Evolutionary conservation across 2,329 filamentous ascomycete genomes (phyloP), one percentile per base, ranked within the genome.

Genomic region (Hortaea werneckii): DNA sequence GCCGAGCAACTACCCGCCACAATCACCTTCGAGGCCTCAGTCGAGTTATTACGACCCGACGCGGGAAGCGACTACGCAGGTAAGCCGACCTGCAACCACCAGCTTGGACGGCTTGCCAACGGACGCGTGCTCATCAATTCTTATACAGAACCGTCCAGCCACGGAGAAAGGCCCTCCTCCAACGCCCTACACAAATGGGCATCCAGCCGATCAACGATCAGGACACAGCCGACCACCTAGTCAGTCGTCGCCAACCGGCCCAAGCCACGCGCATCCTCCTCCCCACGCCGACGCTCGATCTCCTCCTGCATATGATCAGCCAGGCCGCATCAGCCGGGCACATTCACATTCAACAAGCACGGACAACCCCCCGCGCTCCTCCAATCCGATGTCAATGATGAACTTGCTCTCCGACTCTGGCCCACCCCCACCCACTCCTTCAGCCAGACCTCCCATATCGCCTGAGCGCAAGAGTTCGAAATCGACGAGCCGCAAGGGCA

Each of bases 331-430:
- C 34, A 61, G 58, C 43, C 56, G 57, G n/a, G 54, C 47, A 26
- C 57, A 58, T 41, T 54, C 54, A 30, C 58, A 58, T 38, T 46
- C 55, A 2, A 44, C 48, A 5, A 58, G 53, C 47, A 52, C 52
- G 29, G 58, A 59, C 50, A 13, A 44, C 50, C 5, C 63, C 60
- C 51, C 56, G 13, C 81, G 88, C 63, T 75, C 82, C 37, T 82
- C 83, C 48, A 85, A 94, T 63, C 85, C 89, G 44, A 95, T 95
- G 89, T 92, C 89, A 5, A 92, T 96, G 61, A 92, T 87, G 54
- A 95, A 89, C 63, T 94, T 96, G 49, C 81, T 96, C 38, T 90
- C 87, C 4, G 88, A 79, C 54, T 76, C 85, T 35, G 47, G 37
- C 30, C 45, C 51, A 38, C 38, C 50, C 28, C 37, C 40, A 20